Evolutionary conservation across 2,329 filamentous ascomycete species (phyloP).

Genomic region (Neurospora sp.): DNA sequence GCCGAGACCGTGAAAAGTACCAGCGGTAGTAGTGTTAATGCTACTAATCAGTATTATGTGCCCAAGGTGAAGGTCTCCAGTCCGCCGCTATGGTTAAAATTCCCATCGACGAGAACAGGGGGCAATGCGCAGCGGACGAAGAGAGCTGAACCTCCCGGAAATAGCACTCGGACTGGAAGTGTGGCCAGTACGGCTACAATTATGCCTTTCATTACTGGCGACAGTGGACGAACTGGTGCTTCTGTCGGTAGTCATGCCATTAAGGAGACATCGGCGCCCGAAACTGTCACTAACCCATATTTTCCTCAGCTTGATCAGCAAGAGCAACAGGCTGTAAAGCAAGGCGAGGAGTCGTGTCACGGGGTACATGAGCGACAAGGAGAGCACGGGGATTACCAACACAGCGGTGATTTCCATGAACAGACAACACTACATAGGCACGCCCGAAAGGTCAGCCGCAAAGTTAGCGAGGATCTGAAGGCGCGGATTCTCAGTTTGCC

Average conservation of each 20-base stretch:
- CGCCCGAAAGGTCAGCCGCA: neutral
- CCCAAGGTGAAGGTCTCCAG: constrained; percentile 11
- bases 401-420: neutral
- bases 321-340: neutral
- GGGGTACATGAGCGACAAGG: neutral
- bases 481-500: neutral
- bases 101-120: constrained; percentile 3
- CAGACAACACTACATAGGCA: neutral
- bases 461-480: neutral
- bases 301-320: neutral
- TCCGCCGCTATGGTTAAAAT: constrained; percentile 11
- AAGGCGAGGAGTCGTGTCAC: neutral
- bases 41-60: neutral
- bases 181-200: neutral
- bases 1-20: neutral
- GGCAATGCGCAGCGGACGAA: neutral
- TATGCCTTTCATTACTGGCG: neutral
- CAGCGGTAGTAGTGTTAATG: neutral
- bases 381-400: neutral
- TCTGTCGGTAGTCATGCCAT: neutral
- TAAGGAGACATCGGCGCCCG: neutral
- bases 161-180: neutral
- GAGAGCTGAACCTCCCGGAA: neutral
- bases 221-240: neutral
- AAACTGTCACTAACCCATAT: neutral